Conservation (phyloP, 495 filamentous ascomycete genomes). For the Penicillium paxilli region DNA sequence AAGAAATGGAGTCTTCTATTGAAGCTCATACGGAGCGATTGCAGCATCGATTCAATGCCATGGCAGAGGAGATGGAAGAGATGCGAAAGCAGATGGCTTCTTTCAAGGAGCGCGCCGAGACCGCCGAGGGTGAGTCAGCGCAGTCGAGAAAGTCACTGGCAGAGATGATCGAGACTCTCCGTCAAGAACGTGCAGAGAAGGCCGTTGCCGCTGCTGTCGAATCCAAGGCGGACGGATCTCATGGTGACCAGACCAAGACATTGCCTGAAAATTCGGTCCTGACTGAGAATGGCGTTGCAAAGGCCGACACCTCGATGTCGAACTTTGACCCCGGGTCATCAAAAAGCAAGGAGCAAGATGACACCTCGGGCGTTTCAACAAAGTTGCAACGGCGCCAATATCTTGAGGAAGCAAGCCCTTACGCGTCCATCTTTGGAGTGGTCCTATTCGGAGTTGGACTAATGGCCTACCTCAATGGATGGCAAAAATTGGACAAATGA, state of each 20-base stretch:
- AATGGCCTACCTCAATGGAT: slow-evolving; percentile 94
- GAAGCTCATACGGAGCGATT: slow-evolving; percentile 44
- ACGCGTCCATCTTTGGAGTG: slow-evolving; percentile 84
- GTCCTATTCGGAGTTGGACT: slow-evolving; percentile 85
- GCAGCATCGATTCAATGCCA: slow-evolving; percentile 73
- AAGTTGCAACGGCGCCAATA: slow-evolving; percentile 37
- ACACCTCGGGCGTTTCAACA: slow-evolving; percentile 40
- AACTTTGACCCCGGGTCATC: slow-evolving; percentile 25
- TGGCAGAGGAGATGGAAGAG: slow-evolving; percentile 81
- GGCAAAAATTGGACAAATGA: slow-evolving; percentile 69
- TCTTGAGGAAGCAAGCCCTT: slow-evolving; percentile 72
- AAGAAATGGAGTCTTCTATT: slow-evolving; percentile 26
- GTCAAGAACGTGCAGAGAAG: slow-evolving; percentile 57
- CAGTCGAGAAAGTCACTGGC: slow-evolving; percentile 69
- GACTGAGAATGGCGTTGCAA: slow-evolving; percentile 8
- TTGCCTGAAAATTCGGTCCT: background rate
- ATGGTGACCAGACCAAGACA: slow-evolving; percentile 4
- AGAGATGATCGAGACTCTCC: slow-evolving; percentile 85
- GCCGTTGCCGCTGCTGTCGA: slow-evolving; percentile 1
- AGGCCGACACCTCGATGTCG: slow-evolving; percentile 18
- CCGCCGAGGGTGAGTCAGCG: slow-evolving; percentile 71
- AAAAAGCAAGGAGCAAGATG: slow-evolving; percentile 38
- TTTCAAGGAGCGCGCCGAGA: slow-evolving; percentile 75
- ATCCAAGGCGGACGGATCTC: slow-evolving; percentile 3
- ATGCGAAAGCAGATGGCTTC: slow-evolving; percentile 76